Conservation (phyloP, 2,329 filamentous ascomycete genomes). For the Endoconidiophora polonica region DNA sequence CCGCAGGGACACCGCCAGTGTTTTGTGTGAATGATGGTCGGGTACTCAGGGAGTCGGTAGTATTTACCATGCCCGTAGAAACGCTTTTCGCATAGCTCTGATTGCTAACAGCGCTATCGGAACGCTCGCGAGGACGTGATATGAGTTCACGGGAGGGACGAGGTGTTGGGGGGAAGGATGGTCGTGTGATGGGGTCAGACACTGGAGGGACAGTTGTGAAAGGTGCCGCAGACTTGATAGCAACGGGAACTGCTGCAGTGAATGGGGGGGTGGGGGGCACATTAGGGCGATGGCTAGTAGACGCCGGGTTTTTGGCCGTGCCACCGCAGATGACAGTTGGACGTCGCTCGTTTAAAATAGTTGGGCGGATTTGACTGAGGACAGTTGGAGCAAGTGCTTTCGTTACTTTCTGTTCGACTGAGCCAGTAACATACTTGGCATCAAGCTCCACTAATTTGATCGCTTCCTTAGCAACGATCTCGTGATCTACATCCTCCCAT, state of each 20-base stretch:
- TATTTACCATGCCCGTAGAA: too few species aligned
- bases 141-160: background rate
- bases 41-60: too few species aligned
- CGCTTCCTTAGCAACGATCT: conserved; percentile 17
- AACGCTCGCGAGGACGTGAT: conserved; percentile 4
- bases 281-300: background rate
- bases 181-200: conserved; percentile 2
- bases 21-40: too few species aligned
- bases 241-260: background rate
- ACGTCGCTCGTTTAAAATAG: background rate
- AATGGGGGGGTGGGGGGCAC: background rate
- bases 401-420: background rate
- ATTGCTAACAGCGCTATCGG: conserved; percentile 6
- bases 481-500: conserved; percentile 47
- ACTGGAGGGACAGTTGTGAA: background rate
- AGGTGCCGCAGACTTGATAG: too few species aligned
- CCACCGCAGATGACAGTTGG: background rate
- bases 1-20: too few species aligned
- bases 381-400: background rate
- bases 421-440: conserved; percentile 21
- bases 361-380: background rate
- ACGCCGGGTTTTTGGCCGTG: background rate
- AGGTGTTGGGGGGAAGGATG: background rate
- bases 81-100: conserved; percentile 1
- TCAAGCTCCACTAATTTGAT: conserved; percentile 19